Conservation (phyloP, 768 basidiomycete genomes). For the Leccinum pellstonianum region DNA sequence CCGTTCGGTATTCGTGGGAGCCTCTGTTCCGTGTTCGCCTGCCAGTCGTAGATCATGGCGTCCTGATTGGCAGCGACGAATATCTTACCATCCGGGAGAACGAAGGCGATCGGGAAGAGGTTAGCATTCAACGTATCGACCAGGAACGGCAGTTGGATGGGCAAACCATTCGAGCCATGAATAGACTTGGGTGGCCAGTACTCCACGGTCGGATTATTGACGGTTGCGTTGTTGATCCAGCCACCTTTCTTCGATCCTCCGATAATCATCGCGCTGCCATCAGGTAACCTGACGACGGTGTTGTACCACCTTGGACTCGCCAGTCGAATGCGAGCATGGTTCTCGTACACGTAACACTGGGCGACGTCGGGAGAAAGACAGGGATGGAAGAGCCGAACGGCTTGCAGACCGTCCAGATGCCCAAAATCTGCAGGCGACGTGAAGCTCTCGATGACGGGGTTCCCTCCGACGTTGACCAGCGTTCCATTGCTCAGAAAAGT, state of each 20-base stretch:
- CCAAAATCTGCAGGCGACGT: slow-evolving; percentile 75
- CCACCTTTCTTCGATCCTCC: slow-evolving; percentile 81
- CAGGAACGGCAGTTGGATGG: slow-evolving; percentile 62
- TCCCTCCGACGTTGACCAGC: slow-evolving; percentile 76
- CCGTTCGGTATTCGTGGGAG: slow-evolving; percentile 74
- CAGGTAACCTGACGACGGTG: slow-evolving; percentile 63
- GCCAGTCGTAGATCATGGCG: slow-evolving; percentile 80
- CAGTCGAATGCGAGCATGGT: slow-evolving; percentile 63
- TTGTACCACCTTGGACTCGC: slow-evolving; percentile 82
- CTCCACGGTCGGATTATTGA: slow-evolving; percentile 80
- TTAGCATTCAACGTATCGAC: slow-evolving; percentile 77
- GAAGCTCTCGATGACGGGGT: slow-evolving; percentile 64
- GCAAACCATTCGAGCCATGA: slow-evolving; percentile 63
- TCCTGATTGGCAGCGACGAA: slow-evolving; percentile 80
- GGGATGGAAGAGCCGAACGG: slow-evolving; percentile 69
- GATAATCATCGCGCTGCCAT: slow-evolving; percentile 82
- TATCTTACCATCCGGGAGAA: slow-evolving; percentile 64
- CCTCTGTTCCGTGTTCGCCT: slow-evolving; percentile 53
- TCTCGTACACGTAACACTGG: slow-evolving; percentile 62
- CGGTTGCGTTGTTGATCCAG: slow-evolving; percentile 81
- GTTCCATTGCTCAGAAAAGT: slow-evolving; percentile 76
- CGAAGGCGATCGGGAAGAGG: slow-evolving; percentile 75
- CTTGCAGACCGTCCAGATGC: slow-evolving; percentile 70
- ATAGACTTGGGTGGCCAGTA: slow-evolving; percentile 81
- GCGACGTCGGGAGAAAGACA: slow-evolving; percentile 49